Evolutionary conservation across 768 basidiomycete species (phyloP), one percentile per base, ranked within the genome.

Genomic region (Boletus reticulatus): DNA sequence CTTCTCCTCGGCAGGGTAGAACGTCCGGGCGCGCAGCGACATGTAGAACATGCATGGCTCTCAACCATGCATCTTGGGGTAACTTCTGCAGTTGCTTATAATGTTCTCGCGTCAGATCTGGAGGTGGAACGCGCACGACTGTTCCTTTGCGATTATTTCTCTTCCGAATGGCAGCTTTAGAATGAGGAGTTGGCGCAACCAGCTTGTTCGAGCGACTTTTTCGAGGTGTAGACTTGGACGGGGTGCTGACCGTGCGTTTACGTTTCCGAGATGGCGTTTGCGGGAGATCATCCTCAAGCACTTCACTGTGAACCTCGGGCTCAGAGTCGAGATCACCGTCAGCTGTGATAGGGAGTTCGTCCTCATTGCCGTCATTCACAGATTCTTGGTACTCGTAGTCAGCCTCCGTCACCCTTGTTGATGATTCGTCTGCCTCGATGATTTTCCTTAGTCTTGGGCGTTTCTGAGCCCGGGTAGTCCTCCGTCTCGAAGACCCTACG

Each of bases 21-120:
- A 84, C 79, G 60, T 96, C 92, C 1, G 97, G 96, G 8, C 95
- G 82, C 48, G 92, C 90, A 2, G 92, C 92, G 14, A 98, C 97
- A 67, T 98, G 97, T 46, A 98, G 70, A 13, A 92, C 83, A 67
- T 94, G 87, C 85, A 96, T 90, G 7, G 92, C 88, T 10, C 93
- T 80, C 51, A 94, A 70, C 84, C 90, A 96, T 3, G 92, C 85
- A 64, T 95, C 89, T 38, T 78, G 68, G 3, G 88, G 85, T 4
- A 92, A 70, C 58, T 80, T 81, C 24, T 75, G 76, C 66, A 81
- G 59, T 19, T 62, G 71, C 62, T 75, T 77, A 58, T 68, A 67
- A 58, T 71, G 58, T 47, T 74, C 72, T 58, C 68, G 70, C 19
- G 71, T 67, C 17, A 68, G 58, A 50, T 73, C 73, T 2, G 72